Evolutionary conservation across 106 monocot species (phyloP), one percentile per base, ranked within the genome.

Genomic region (Allium cepa): DNA sequence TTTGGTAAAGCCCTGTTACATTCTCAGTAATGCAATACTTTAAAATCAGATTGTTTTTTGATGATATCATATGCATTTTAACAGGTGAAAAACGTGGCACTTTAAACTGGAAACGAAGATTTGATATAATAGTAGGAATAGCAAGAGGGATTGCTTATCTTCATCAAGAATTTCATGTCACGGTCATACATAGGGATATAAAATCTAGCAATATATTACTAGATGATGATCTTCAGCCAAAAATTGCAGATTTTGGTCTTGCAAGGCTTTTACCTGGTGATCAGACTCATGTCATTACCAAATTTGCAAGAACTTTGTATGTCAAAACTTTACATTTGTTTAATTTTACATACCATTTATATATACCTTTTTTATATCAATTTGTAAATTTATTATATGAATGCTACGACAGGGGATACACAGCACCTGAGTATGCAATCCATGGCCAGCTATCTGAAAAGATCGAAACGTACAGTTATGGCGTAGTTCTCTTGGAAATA

Each of bases 241-340:
- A 64, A 59, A 80, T 90, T 68, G 90, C 85, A 8, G 90, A 90
- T 76, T 90, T 90, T 76, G 90, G 90, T n/a, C 78, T 90, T 4
- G 90, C 83, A 76, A 73, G 85, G 47, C 90, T 90, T 73, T 50
- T 83, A 14, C 90, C 90, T 26, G 69, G 74, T 15, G 90, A 83
- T 36, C 75, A 83, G 46, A 90, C 83, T 76, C 90, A 90, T 72
- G 76, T 85, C 47, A 90, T 75, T 46, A 86, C 90, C 52, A 71
- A 69, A 71, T 85, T 90, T 80, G 90, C 90, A 14, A 85, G 90
- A 64, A 90, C 90, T 26, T 60, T 90, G 90, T 86, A 83, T 56
- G 85, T 62, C 17, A 36, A 36, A 55, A 26, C n/a, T 14, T n/a
- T 57, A 12, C 16, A 17, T 57, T 11, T 22, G 18, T 45, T 62